Evolutionary conservation across 768 basidiomycete genomes (phyloP), one percentile per base, ranked within the genome.

Genomic region (Tricholoma matsutake): DNA sequence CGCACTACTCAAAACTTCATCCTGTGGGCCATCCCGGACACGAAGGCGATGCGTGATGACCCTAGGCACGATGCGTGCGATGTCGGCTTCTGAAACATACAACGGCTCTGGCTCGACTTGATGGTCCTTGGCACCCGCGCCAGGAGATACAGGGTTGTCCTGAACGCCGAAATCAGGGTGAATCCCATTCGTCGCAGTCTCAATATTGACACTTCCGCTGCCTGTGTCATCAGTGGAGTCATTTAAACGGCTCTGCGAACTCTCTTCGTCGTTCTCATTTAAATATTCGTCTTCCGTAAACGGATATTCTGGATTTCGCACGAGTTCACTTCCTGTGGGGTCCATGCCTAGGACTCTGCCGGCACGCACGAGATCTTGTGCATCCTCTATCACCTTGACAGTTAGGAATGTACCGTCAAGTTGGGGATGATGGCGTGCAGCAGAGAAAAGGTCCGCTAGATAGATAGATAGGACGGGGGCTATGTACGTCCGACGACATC

Each of bases 31-130:
- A 68, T 86, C 81, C 37, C 90, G 79, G 58, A 91, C 81, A 54
- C 87, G 79, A 61, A 94, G 68, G 10, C 92, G 86, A 73, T 94
- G 92, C 6, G 88, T 86, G 31, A 93, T 80, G 0, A 87, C 84
- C 20, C 89, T 76, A 35, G 89, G 89, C 63, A 90, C 82, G 29
- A 91, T 85, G 61, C 88, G 81, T 59, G 88, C 88, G 63, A 91
- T 79, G 65, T 93, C 88, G 59, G 86, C 86, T 70, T 91, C 88
- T 5, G 87, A 87, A 4, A 89, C 85, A 60, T 89, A 88, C 63
- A 87, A 65, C 35, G 75, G 68, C 47, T 71, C 67, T 28, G 66
- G 65, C n/a, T 52, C 41, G 9, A 56, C 53, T 7, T 56, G 35
- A 25, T 49, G 47, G 13, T 29, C 49, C 49, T 51, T 13, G 13